Percentiles rank a stretch among this genome's conserved stretches.
phyloP scores from a whole-genome alignment of 1,139 yeast genomes.

The Candida sp. region DNA sequence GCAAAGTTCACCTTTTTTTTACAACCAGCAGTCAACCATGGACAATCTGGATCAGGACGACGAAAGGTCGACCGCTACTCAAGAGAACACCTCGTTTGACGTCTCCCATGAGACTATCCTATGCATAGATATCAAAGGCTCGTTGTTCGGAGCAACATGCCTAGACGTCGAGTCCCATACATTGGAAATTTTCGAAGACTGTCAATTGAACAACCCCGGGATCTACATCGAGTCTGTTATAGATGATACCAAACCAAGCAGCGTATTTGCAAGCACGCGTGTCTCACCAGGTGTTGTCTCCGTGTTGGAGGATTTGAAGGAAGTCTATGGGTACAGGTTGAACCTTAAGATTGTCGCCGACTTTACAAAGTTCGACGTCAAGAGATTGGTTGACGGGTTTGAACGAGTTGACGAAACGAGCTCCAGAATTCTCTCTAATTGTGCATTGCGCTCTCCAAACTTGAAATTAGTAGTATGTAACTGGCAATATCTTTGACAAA shows the following conservation, averaged over 20 bases:
- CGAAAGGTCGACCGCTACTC: not conserved
- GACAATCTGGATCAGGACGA: not conserved
- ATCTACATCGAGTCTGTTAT: conserved; percentile 13
- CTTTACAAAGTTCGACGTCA: conserved; percentile 11
- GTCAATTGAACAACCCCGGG: conserved; percentile 9
- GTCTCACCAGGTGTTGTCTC: conserved; percentile 5
- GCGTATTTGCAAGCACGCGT: conserved; percentile 13
- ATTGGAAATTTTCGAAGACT: conserved; percentile 14
- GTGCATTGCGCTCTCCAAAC: conserved; percentile 7
- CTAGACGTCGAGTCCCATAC: conserved; percentile 7
- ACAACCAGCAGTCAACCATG: not conserved
- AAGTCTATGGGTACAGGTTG: conserved; percentile 3
- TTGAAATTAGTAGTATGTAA: conserved; percentile 9
- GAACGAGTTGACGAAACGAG: not conserved
- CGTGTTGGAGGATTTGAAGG: conserved; percentile 6
- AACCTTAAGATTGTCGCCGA: conserved; percentile 12
- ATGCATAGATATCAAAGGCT: conserved; percentile 11
- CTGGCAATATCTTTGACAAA: not conserved
- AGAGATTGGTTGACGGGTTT: conserved; percentile 8
- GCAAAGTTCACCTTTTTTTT: not conserved
- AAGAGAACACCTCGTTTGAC: conserved; percentile 6
- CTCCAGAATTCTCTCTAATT: conserved; percentile 3
- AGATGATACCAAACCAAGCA: conserved; percentile 13
- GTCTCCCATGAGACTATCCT: conserved; percentile 8
- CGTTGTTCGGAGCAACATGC: conserved; percentile 13